Percentiles rank a stretch among this genome's conserved stretches.
Evolutionary conservation across 2,329 filamentous ascomycete species (phyloP).

Genomic region (Didymosphaeria variabile): DNA sequence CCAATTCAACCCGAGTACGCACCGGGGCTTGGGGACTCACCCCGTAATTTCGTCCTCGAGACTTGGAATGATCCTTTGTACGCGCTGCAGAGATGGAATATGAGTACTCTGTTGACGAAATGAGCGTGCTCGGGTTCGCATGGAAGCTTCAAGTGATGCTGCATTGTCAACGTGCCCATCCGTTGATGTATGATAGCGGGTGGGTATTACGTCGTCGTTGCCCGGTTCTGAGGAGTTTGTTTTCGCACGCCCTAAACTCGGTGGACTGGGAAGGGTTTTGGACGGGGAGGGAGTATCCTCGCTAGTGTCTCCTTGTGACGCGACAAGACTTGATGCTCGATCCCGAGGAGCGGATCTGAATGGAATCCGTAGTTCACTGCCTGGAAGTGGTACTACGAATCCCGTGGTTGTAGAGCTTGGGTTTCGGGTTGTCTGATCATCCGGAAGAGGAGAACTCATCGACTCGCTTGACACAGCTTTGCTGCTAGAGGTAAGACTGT

Average conservation of each 20-base stretch:
- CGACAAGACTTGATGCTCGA: conserved; percentile 4
- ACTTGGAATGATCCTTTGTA: conserved; percentile 25
- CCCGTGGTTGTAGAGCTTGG: conserved; percentile 13
- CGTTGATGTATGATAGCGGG: conserved; percentile 18
- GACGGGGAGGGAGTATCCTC: conserved; percentile 23
- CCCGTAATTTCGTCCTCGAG: conserved; percentile 7
- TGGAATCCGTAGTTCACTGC: conserved; percentile 27
- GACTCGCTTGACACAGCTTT: conserved; percentile 14
- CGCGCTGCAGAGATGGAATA: conserved; percentile 29
- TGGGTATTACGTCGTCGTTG: conserved; percentile 12
- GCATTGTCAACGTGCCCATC: conserved; percentile 27
- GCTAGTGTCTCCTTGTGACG: conserved; percentile 17
- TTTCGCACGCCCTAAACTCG: conserved; percentile 18
- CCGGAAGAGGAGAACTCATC: conserved; percentile 6
- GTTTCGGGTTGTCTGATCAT: conserved; percentile 11
- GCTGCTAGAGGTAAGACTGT: conserved; percentile 5
- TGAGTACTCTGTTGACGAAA: conserved; percentile 20
- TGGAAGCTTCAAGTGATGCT: conserved; percentile 21
- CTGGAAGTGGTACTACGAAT: conserved; percentile 13
- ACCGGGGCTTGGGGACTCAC: background rate
- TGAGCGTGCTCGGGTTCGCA: conserved; percentile 14
- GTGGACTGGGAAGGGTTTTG: conserved; percentile 18
- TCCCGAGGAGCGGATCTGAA: conserved; percentile 29
- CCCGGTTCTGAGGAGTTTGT: conserved; percentile 22
- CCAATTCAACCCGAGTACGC: too few relatives aligned